Conservation (phyloP, 495 filamentous ascomycete species). For the Talaromyces thailandensis region DNA sequence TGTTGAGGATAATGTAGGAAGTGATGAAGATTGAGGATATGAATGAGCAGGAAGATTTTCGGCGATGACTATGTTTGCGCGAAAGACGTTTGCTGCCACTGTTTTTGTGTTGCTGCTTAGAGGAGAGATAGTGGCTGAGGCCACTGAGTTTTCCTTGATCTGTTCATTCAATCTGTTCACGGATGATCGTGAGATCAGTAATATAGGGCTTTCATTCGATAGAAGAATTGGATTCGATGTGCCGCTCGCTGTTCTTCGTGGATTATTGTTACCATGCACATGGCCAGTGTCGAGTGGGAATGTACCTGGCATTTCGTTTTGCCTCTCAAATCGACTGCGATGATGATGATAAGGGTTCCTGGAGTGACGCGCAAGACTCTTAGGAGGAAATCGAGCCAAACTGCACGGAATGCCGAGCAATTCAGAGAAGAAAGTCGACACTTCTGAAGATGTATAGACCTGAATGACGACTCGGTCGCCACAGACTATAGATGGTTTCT, state of each 20-base stretch:
- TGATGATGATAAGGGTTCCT: conserved; percentile 21
- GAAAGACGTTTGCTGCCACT: conserved; percentile 63
- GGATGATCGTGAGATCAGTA: conserved; percentile 72
- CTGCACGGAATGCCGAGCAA: conserved; percentile 68
- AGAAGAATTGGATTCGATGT: conserved; percentile 55
- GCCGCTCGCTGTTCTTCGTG: conserved; percentile 17
- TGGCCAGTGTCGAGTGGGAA: conserved; percentile 35
- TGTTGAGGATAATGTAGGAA: background rate
- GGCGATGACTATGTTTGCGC: conserved; percentile 75
- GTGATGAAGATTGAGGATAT: background rate
- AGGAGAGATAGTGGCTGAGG: conserved; percentile 17
- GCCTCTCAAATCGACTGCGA: conserved; percentile 17
- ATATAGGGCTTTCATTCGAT: conserved; percentile 87
- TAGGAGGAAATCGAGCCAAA: conserved; percentile 69
- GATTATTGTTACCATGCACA: conserved; percentile 23
- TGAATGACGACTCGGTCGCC: conserved; percentile 64
- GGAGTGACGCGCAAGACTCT: conserved; percentile 50
- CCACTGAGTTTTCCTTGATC: conserved; percentile 46
- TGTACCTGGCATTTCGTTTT: conserved; percentile 41
- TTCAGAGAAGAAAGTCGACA: conserved; percentile 66
- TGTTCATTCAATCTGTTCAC: conserved; percentile 65
- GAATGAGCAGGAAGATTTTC: conserved; percentile 30
- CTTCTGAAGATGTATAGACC: conserved; percentile 51
- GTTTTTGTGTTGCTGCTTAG: conserved; percentile 29
- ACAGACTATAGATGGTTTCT: conserved; percentile 57